phyloP scores from a whole-genome alignment of 768 basidiomycete species.

The Solioccasus polychromus region DNA sequence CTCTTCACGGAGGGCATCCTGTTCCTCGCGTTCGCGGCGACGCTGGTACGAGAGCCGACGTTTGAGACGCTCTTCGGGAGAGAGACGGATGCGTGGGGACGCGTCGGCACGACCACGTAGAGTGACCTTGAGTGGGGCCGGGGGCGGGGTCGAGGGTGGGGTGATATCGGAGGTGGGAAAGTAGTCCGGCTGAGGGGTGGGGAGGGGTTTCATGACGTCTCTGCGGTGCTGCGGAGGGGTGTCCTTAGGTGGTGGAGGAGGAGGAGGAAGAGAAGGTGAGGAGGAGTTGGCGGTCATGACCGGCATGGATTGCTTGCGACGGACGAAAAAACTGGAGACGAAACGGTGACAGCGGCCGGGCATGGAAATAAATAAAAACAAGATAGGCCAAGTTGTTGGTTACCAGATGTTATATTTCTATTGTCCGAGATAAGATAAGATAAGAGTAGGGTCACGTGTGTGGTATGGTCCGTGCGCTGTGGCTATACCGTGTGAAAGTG shows the following conservation, averaged over 20 bases:
- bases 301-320: constrained; percentile 15
- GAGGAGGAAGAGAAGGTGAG: constrained; percentile 10
- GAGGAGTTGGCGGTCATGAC: not conserved
- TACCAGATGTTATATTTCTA: constrained; percentile 1
- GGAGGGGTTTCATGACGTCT: constrained; percentile 20
- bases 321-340: constrained; percentile 11
- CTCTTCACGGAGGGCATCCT: constrained; percentile 44
- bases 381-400: no score
- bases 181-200: constrained; percentile 14
- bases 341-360: constrained; percentile 12
- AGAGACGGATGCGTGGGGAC: constrained; percentile 11
- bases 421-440: constrained; percentile 25
- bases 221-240: not conserved
- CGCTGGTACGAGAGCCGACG: constrained; percentile 21
- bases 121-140: not conserved
- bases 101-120: constrained; percentile 3
- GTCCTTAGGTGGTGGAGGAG: constrained; percentile 26
- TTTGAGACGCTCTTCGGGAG: constrained; percentile 27
- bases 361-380: constrained; percentile 7
- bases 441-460: not conserved
- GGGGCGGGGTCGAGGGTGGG: constrained; percentile 5
- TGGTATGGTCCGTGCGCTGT: constrained; percentile 28
- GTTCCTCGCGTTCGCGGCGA: constrained; percentile 37
- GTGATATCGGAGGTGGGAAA: no score
- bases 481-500: constrained; percentile 23